A percentile compares a stretch with the other conserved stretches of the same genome.
These are phyloP conservation scores for Fusarium tupiense DNA, from an alignment of 2,329 filamentous ascomycete species.

Conservation along the genomic window DNA sequence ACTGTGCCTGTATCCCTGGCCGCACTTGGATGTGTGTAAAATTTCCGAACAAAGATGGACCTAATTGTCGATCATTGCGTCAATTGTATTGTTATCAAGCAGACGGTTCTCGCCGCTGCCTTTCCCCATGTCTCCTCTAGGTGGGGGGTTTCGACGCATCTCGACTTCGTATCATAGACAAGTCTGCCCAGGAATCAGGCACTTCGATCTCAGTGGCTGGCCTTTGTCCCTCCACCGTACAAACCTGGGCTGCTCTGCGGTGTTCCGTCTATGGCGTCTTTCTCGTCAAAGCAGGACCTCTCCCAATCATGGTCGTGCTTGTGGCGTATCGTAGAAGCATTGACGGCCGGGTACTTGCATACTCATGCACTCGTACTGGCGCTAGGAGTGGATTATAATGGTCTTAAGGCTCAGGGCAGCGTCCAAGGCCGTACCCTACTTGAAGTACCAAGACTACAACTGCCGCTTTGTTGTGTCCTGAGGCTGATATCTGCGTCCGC, in stretches of 20 bases:
- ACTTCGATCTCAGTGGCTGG: slow-evolving; percentile 36
- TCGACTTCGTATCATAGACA: slow-evolving; percentile 36
- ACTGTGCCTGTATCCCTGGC: slow-evolving; percentile 19
- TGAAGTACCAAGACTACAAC: slow-evolving; percentile 28
- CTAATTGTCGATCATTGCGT: slow-evolving; percentile 16
- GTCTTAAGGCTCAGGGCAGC: slow-evolving; percentile 36
- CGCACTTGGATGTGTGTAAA: slow-evolving; percentile 18
- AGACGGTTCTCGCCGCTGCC: slow-evolving; percentile 13
- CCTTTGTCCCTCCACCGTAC: slow-evolving; percentile 25
- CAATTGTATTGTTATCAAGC: slow-evolving; percentile 9
- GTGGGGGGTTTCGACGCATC: slow-evolving; percentile 11
- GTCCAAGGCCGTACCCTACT: slow-evolving; percentile 25
- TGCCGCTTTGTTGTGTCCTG: slow-evolving; percentile 19
- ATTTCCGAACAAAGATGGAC: slow-evolving; percentile 14
- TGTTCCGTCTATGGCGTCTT: slow-evolving; percentile 41
- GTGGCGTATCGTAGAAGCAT: slow-evolving; percentile 59
- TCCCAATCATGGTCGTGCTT: slow-evolving; percentile 56
- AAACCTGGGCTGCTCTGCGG: slow-evolving; percentile 40
- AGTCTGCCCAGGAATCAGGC: slow-evolving; percentile 26
- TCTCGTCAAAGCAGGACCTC: slow-evolving; percentile 44
- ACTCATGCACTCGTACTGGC: slow-evolving; percentile 49
- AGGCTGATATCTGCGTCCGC: slow-evolving; percentile 23
- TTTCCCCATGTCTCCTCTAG: not conserved
- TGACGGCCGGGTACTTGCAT: slow-evolving; percentile 61
- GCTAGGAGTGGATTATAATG: slow-evolving; percentile 23